Base-by-base conservation (phyloP, 177 flowering plant species). In the Vitis hybrid region DNA sequence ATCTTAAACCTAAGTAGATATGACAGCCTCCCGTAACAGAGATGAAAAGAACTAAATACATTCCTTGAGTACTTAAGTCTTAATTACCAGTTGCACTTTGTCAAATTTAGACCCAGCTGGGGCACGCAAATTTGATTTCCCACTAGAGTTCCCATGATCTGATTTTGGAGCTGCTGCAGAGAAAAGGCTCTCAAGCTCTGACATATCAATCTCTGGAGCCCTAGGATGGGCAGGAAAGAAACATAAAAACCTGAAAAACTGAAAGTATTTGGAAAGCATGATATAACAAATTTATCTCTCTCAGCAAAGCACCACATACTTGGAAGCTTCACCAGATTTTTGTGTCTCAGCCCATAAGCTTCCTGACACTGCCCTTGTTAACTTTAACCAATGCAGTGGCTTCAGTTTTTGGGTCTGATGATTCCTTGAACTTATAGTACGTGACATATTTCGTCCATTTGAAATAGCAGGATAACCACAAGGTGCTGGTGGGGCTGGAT, bases 341-440 rank as follows among this genome's bases (percentile, higher is more conserved):
- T 90, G 94, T 71, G 91, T 67, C 76, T 92, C 98, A 55, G 89
- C 99, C 99, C 99, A 95, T 62, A 95, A 77, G 77, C 96, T 95
- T 74, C 98, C 99, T 68, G 86, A 88, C 71, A 86, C 90, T 64
- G 97, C 98, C 80, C 89, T 87, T 48, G 92, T 79, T 68, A 94
- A 72, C 80, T 94, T 94, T 70, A 91, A 80, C 99, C 99, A 95
- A 72, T 95, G 97, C 76, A 87, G 78, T 58, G 99, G 97, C 84
- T 91, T 95, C 70, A 95, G 72, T 71, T 90, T 84, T 70, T 90
- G 76, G 63, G 69, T 72, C 22, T 77, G 86, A 73, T 75, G 22
- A 53, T 55, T 85, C 69, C 70, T 86, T 57, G 87, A 76, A 75
- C 82, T 81, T 50, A 81, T 51, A 60, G 81, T 74, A 55, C 89